Evolutionary conservation across 257 asterid genomes (phyloP).

Genomic region (Przewalskia tangutica): DNA sequence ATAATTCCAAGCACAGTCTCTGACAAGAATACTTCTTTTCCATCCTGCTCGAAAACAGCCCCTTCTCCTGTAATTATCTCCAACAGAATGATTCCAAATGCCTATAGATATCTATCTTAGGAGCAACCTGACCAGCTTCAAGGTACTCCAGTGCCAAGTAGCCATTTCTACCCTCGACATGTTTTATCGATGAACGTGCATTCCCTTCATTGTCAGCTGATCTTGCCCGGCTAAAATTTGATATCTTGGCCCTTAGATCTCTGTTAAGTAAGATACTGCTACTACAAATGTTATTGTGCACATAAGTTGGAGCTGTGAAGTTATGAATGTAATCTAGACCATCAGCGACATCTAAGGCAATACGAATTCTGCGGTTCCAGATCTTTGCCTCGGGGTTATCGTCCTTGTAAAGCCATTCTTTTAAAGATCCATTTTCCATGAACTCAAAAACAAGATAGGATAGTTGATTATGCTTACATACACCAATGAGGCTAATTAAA

Average conservation of each 20-base stretch:
- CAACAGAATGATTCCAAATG: slow-evolving; percentile 51
- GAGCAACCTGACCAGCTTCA: slow-evolving; percentile 23
- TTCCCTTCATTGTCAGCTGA: slow-evolving; percentile 14
- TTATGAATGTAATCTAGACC: slow-evolving; percentile 68
- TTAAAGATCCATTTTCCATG: slow-evolving; percentile 52
- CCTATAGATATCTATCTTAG: slow-evolving; percentile 55
- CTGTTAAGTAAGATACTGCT: slow-evolving; percentile 37
- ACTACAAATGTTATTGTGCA: slow-evolving; percentile 48
- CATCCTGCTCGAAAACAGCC: slow-evolving; percentile 25
- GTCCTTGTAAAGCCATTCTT: slow-evolving; percentile 36
- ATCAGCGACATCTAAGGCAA: slow-evolving; percentile 62
- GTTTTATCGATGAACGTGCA: slow-evolving; percentile 13
- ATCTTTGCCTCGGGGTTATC: slow-evolving; percentile 18
- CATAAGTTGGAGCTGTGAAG: slow-evolving; percentile 53
- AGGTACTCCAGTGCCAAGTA: slow-evolving; percentile 57
- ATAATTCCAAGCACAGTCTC: slow-evolving; percentile 15
- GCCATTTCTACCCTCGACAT: slow-evolving; percentile 32
- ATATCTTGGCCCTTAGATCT: slow-evolving; percentile 54
- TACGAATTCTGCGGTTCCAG: slow-evolving; percentile 44
- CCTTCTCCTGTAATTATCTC: slow-evolving; percentile 57
- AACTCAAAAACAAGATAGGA: slow-evolving; percentile 55
- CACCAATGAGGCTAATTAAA: slow-evolving; percentile 48
- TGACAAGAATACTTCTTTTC: slow-evolving; percentile 30
- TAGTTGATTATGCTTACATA: slow-evolving; percentile 26
- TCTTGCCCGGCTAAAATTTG: slow-evolving; percentile 41